These are phyloP conservation scores for Kregervanrija pseudodelftensis DNA, from an alignment of 805 yeast species.

Conservation along the genomic window DNA sequence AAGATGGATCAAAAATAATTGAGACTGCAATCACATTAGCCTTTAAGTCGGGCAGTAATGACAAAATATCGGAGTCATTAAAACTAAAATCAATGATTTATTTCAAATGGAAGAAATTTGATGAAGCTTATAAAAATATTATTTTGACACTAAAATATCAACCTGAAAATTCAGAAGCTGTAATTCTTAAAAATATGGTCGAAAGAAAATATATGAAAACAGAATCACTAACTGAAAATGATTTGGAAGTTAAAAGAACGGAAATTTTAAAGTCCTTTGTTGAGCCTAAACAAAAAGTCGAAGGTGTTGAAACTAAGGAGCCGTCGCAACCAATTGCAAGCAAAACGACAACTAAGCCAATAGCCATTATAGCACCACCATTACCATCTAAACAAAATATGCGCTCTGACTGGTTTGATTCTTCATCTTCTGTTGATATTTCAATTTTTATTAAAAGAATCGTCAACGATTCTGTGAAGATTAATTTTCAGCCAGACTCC, in stretches of 20 bases:
- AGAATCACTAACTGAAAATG: conserved; percentile 23
- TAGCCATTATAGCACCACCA: neutral
- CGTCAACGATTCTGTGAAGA: conserved; percentile 39
- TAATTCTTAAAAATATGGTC: conserved; percentile 40
- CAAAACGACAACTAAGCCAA: neutral
- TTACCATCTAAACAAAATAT: conserved; percentile 24
- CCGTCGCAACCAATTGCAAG: neutral
- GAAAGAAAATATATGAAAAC: conserved; percentile 26
- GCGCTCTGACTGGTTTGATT: conserved; percentile 72
- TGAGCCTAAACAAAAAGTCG: neutral
- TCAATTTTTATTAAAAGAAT: conserved; percentile 67
- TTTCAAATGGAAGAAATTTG: conserved; percentile 36
- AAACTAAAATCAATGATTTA: conserved; percentile 43
- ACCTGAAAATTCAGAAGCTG: conserved; percentile 39
- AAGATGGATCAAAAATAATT: conserved; percentile 41
- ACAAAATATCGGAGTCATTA: conserved; percentile 39
- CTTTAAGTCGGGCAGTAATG: conserved; percentile 36
- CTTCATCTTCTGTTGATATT: conserved; percentile 46
- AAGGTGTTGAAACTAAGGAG: neutral
- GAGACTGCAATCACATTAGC: conserved; percentile 37
- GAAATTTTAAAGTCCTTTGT: neutral
- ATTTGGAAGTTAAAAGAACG: conserved; percentile 1
- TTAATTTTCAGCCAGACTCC: conserved; percentile 32
- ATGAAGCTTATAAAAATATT: conserved; percentile 35
- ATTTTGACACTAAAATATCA: conserved; percentile 34